Evolutionary conservation across 2,329 filamentous ascomycete genomes (phyloP).

Genomic region (Epichloe elymi): DNA sequence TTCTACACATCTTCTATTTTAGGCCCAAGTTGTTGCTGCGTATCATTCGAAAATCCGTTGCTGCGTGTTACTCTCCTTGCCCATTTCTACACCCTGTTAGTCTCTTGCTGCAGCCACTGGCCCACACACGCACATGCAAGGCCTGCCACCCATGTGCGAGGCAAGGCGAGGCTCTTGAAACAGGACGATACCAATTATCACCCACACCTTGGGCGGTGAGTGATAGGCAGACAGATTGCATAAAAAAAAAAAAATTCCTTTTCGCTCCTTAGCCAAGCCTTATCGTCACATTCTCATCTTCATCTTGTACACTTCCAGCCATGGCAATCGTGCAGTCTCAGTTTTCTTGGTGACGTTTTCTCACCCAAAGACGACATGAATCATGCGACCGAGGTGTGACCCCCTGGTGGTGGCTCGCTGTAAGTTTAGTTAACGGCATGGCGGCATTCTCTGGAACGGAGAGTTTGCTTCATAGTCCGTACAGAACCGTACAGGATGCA

Average conservation of each 20-base stretch:
- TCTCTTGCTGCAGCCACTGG: neutral
- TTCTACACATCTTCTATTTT: too few relatives aligned
- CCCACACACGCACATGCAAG: neutral
- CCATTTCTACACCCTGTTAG: constrained; percentile 50
- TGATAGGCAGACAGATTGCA: too few relatives aligned
- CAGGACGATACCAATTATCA: neutral
- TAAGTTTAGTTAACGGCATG: too few relatives aligned
- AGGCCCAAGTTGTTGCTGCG: too few relatives aligned
- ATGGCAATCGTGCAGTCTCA: neutral
- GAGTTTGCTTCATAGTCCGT: too few relatives aligned
- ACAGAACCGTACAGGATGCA: too few relatives aligned
- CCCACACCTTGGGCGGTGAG: too few relatives aligned
- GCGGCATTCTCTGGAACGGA: too few relatives aligned
- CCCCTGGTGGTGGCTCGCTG: neutral
- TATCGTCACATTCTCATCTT: too few relatives aligned
- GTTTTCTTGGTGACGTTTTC: neutral
- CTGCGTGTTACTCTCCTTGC: constrained; percentile 32
- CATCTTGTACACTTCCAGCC: too few relatives aligned
- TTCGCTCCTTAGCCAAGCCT: neutral
- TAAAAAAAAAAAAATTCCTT: too few relatives aligned
- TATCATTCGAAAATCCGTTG: constrained; percentile 20
- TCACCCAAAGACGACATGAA: neutral
- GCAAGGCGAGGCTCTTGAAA: neutral
- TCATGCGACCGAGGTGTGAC: neutral
- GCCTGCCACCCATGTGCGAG: neutral